Conservation (phyloP, 176 grass and related monocot species). For the Otatea glauca region DNA sequence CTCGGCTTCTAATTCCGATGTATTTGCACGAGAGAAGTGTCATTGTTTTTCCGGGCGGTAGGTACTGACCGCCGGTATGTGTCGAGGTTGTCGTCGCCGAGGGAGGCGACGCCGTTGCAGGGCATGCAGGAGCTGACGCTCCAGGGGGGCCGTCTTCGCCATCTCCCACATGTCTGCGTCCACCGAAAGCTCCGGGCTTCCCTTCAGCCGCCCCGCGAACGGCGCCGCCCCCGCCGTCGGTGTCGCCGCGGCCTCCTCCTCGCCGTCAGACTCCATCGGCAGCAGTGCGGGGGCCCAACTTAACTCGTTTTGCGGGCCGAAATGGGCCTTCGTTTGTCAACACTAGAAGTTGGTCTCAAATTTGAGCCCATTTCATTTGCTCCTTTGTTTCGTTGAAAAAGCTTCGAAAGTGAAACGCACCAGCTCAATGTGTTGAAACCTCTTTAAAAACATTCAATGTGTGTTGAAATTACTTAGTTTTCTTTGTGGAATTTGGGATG, state of each 20-base stretch:
- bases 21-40: background rate
- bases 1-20: background rate
- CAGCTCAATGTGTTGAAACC: too few species aligned
- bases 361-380: too few species aligned
- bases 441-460: too few species aligned
- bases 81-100: conserved; percentile 84
- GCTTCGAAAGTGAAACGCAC: too few species aligned
- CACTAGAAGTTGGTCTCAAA: too few species aligned
- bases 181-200: conserved; percentile 56
- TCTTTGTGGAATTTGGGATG: too few species aligned
- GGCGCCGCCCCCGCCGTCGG: background rate
- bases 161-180: conserved; percentile 76
- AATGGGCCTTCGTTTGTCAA: too few species aligned
- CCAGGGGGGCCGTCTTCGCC: conserved; percentile 85
- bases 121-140: conserved; percentile 96
- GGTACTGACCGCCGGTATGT: conserved; percentile 71
- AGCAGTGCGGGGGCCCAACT: background rate
- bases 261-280: conserved; percentile 83
- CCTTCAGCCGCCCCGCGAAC: conserved; percentile 48
- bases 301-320: too few species aligned
- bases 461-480: too few species aligned
- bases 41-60: background rate
- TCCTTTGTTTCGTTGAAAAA: too few species aligned
- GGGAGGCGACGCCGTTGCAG: conserved; percentile 77
- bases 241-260: conserved; percentile 48